phyloP scores from a whole-genome alignment of 2,329 filamentous ascomycete genomes.

The Aureobasidium uvarum region DNA sequence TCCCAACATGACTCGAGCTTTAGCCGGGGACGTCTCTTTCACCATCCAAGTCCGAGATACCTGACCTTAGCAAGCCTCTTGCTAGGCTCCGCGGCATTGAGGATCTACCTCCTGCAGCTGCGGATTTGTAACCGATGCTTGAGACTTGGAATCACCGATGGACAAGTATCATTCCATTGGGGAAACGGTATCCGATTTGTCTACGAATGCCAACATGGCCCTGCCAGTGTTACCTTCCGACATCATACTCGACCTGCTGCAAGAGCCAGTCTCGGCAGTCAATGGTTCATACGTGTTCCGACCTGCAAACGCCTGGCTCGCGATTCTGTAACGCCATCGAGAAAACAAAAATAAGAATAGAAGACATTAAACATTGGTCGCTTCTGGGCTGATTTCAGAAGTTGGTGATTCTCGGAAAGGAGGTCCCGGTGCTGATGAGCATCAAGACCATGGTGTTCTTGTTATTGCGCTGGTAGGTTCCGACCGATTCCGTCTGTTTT shows the following conservation, averaged over 20 bases:
- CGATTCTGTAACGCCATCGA: background rate
- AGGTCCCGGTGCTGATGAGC: background rate
- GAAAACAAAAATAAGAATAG: background rate
- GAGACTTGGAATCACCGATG: background rate
- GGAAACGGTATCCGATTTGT: background rate
- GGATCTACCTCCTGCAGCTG: background rate
- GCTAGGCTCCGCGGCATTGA: background rate
- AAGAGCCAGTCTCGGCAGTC: background rate
- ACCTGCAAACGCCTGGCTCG: background rate
- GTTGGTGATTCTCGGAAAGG: background rate
- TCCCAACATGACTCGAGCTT: background rate
- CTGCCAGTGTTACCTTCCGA: background rate
- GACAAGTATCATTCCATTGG: background rate
- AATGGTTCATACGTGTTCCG: too few species aligned
- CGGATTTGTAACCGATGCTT: background rate
- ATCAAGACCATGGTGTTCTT: background rate
- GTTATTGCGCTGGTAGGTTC: constrained; percentile 4
- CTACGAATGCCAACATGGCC: background rate
- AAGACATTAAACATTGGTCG: constrained; percentile 10
- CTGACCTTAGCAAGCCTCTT: background rate
- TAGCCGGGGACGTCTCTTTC: background rate
- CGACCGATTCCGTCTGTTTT: background rate
- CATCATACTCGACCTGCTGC: background rate
- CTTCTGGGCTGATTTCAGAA: background rate
- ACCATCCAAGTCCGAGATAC: background rate